Percentiles rank a stretch among this genome's conserved stretches.
Evolutionary conservation across 805 yeast species (phyloP).

Genomic region (Metschnikowia kunwiensis): DNA sequence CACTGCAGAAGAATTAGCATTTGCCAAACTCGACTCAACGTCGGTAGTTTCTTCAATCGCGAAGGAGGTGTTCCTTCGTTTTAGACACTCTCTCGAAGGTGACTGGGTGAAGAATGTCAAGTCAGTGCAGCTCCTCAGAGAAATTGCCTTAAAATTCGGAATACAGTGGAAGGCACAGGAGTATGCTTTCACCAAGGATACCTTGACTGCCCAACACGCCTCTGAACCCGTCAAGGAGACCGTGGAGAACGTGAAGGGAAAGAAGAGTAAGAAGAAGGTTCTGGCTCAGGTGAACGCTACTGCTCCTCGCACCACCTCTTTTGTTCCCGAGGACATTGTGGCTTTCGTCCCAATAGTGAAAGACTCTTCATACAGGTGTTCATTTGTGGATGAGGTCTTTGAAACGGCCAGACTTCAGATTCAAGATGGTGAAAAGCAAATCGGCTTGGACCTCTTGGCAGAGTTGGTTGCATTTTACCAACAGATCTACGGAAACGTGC

Average conservation of each 20-base stretch:
- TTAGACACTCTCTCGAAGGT: constrained; percentile 54
- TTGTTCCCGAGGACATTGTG: constrained; percentile 58
- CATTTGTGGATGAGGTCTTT: constrained; percentile 72
- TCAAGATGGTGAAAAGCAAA: constrained; percentile 42
- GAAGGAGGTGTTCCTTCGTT: constrained; percentile 58
- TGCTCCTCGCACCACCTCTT: constrained; percentile 39
- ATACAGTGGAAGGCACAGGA: constrained; percentile 70
- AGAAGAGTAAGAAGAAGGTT: constrained; percentile 30
- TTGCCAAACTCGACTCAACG: constrained; percentile 45
- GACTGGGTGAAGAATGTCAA: constrained; percentile 45
- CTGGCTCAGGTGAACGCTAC: constrained; percentile 7
- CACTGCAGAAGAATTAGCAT: constrained; percentile 37
- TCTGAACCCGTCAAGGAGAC: constrained; percentile 20
- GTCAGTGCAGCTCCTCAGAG: constrained; percentile 56
- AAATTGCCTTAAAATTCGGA: constrained; percentile 74
- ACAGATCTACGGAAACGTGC: constrained; percentile 79
- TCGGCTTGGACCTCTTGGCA: constrained; percentile 60
- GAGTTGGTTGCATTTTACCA: constrained; percentile 75
- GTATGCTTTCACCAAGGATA: constrained; percentile 48
- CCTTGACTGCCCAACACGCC: constrained; percentile 30
- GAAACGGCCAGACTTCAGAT: constrained; percentile 53
- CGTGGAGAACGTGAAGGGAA: constrained; percentile 22
- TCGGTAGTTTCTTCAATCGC: constrained; percentile 44
- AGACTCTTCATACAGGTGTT: constrained; percentile 62
- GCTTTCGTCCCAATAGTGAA: constrained; percentile 74